phyloP scores from a whole-genome alignment of 352 stramenopile species.

The Phytophthora ohioensis region DNA sequence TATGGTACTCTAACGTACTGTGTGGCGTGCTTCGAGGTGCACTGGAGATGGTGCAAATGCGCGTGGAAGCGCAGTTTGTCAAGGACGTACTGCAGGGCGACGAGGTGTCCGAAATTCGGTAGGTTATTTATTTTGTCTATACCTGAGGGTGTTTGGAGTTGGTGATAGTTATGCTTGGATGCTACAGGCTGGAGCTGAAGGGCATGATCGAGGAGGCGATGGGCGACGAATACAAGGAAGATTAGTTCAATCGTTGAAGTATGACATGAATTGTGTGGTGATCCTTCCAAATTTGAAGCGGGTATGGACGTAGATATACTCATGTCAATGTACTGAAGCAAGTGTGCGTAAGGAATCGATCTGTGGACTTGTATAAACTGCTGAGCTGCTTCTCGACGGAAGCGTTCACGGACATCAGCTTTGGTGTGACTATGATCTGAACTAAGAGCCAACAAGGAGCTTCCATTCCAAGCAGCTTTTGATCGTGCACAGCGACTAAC shows the following conservation, averaged over 20 bases:
- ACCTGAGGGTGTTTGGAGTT: too few species aligned
- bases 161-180: slow-evolving; percentile 4
- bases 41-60: slow-evolving; percentile 96
- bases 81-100: slow-evolving; percentile 89
- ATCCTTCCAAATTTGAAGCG: too few species aligned
- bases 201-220: slow-evolving; percentile 92
- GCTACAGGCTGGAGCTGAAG: slow-evolving; percentile 78
- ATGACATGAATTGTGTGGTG: too few species aligned
- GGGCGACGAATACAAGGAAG: slow-evolving; percentile 91
- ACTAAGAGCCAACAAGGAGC: slow-evolving; percentile 46
- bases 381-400: slow-evolving; percentile 76
- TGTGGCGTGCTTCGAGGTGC: slow-evolving; percentile 96
- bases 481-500: slow-evolving; percentile 50
- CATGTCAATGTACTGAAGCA: slow-evolving; percentile 27
- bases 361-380: slow-evolving; percentile 54
- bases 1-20: slow-evolving; percentile 98
- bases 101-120: slow-evolving; percentile 89
- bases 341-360: slow-evolving; percentile 4
- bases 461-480: slow-evolving; percentile 68
- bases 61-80: slow-evolving; percentile 83
- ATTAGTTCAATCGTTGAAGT: slow-evolving; percentile 41
- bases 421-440: slow-evolving; percentile 59
- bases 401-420: slow-evolving; percentile 75
- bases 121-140: slow-evolving; percentile 11
- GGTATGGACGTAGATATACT: too few species aligned